Conservation (phyloP, 2,329 filamentous ascomycete genomes). For the Alternaria hordeiaustralica region DNA sequence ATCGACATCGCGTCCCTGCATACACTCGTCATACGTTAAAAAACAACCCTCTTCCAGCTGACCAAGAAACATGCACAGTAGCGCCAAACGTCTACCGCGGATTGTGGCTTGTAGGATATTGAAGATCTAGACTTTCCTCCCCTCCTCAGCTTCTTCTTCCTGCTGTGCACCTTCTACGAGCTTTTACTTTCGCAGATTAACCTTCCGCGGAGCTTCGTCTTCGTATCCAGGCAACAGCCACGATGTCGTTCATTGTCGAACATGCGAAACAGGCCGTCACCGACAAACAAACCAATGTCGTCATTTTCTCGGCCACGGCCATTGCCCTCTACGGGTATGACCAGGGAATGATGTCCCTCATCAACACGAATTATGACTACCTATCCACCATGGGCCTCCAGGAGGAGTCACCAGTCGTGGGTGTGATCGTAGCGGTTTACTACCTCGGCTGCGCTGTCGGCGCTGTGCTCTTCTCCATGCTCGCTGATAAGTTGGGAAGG, state of each 20-base stretch:
- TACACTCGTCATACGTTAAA: slow-evolving; percentile 24
- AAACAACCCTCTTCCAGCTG: slow-evolving; percentile 11
- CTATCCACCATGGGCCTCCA: slow-evolving; percentile 64
- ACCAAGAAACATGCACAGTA: slow-evolving; percentile 18
- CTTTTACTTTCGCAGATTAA: not conserved
- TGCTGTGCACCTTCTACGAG: not conserved
- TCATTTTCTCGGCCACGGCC: slow-evolving; percentile 60
- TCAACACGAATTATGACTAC: slow-evolving; percentile 63
- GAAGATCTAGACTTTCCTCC: not conserved
- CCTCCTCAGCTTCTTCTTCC: not conserved
- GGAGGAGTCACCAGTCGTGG: slow-evolving; percentile 60
- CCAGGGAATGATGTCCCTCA: slow-evolving; percentile 59
- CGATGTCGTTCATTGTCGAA: slow-evolving; percentile 9
- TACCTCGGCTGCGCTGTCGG: slow-evolving; percentile 67
- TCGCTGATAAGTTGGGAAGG: slow-evolving; percentile 61
- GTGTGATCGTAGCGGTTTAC: slow-evolving; percentile 67
- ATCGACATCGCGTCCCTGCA: slow-evolving; percentile 21
- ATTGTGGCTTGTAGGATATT: not conserved
- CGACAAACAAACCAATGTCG: slow-evolving; percentile 56
- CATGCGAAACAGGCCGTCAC: slow-evolving; percentile 24
- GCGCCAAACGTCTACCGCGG: slow-evolving; percentile 6
- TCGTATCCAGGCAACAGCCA: not conserved
- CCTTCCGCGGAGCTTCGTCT: not conserved
- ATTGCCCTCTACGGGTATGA: slow-evolving; percentile 62
- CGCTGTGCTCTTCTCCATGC: slow-evolving; percentile 62